These are phyloP conservation scores for Vitis amurensis DNA, from an alignment of 164 flowering plant genomes.

Conservation along the genomic window DNA sequence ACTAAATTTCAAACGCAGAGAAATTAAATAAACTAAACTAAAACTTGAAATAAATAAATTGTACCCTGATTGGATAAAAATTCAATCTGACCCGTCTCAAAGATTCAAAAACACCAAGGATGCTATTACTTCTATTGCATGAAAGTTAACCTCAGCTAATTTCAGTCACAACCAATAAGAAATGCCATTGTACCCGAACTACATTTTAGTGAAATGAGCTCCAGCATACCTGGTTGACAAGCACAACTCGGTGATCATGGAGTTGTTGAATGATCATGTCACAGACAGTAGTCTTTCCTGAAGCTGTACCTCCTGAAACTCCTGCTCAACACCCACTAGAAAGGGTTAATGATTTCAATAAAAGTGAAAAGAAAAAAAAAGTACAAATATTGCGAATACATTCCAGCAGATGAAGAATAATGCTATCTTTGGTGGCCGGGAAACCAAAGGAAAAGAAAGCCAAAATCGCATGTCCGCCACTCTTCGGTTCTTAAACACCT, in stretches of 20 bases:
- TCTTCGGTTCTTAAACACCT: too few species aligned
- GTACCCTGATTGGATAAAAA: too few species aligned
- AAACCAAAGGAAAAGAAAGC: neutral
- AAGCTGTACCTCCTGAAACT: conserved; percentile 97
- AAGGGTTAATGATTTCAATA: neutral
- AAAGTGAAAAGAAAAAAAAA: neutral
- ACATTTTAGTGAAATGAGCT: neutral
- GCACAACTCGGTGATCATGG: conserved; percentile 95
- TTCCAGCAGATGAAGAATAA: neutral
- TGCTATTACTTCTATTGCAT: too few species aligned
- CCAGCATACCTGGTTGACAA: conserved; percentile 77
- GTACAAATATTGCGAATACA: neutral
- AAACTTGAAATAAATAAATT: too few species aligned
- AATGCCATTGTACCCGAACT: too few species aligned
- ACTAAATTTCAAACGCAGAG: too few species aligned
- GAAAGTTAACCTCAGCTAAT: too few species aligned
- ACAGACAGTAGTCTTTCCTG: conserved; percentile 96
- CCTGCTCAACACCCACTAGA: conserved; percentile 40
- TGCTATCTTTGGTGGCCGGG: neutral
- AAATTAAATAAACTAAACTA: too few species aligned
- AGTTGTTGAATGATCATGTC: conserved; percentile 98
- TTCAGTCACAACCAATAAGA: neutral
- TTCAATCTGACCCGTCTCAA: too few species aligned
- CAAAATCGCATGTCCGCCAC: too few species aligned
- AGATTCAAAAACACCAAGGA: too few species aligned